These are phyloP conservation scores for Aspergillus chevalieri DNA, from an alignment of 2,329 filamentous ascomycete species.

Conservation along the genomic window DNA sequence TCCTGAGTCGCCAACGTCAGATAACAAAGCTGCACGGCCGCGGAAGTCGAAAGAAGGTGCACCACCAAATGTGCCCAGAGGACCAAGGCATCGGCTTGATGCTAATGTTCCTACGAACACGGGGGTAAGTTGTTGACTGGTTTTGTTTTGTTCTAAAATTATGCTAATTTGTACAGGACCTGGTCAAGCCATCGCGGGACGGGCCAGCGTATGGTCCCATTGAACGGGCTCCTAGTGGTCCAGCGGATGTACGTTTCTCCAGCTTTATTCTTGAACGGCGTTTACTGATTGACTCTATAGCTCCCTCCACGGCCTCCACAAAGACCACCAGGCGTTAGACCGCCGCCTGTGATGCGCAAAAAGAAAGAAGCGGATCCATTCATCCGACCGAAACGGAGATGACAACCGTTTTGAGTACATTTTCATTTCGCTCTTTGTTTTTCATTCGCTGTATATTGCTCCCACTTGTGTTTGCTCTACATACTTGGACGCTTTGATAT, in stretches of 20 bases:
- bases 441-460: conserved; percentile 1
- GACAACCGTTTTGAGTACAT: conserved; percentile 3
- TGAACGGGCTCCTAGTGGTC: conserved; percentile 12
- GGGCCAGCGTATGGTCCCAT: conserved; percentile 25
- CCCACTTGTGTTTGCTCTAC: background rate
- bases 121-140: conserved; percentile 11
- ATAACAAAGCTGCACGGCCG: conserved; percentile 21
- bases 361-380: conserved; percentile 38
- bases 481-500: background rate
- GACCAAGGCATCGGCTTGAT: conserved; percentile 18
- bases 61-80: conserved; percentile 21
- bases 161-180: conserved; percentile 19
- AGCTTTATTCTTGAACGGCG: conserved; percentile 2
- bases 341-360: conserved; percentile 29
- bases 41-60: conserved; percentile 19
- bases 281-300: conserved; percentile 14
- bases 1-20: conserved; percentile 17
- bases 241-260: conserved; percentile 16
- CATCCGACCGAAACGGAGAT: conserved; percentile 35
- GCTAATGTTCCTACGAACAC: conserved; percentile 14
- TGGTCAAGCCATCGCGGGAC: conserved; percentile 37
- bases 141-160: background rate
- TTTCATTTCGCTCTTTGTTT: conserved; percentile 2
- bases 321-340: conserved; percentile 14
- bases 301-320: conserved; percentile 7